phyloP scores from a whole-genome alignment of 1,284 basidiomycete species.

The Xerocomus tenax region DNA sequence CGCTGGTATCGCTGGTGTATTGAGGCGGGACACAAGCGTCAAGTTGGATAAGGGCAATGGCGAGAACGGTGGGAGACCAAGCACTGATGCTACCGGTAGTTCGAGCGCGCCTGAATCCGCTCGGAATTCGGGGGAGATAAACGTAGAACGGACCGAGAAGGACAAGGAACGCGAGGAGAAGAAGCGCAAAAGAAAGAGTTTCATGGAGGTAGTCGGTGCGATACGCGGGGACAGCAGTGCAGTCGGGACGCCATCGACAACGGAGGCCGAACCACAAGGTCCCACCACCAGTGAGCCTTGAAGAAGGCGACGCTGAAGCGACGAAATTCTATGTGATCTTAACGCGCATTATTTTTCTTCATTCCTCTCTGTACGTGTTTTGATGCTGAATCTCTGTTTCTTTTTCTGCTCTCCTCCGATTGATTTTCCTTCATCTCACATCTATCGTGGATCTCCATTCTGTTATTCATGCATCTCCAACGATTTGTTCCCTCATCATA shows the following conservation, averaged over 20 bases:
- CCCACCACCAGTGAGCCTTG: slow-evolving; percentile 14
- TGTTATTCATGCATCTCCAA: slow-evolving; percentile 9
- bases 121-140: slow-evolving; percentile 39
- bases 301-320: slow-evolving; percentile 5
- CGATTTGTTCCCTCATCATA: slow-evolving; percentile 10
- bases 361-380: background rate
- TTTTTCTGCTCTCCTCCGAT: slow-evolving; percentile 1
- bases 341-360: slow-evolving; percentile 5
- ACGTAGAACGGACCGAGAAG: slow-evolving; percentile 42
- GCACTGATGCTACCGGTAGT: slow-evolving; percentile 26
- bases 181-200: slow-evolving; percentile 41
- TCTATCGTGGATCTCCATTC: slow-evolving; percentile 15
- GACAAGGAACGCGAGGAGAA: slow-evolving; percentile 45
- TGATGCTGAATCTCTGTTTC: slow-evolving; percentile 2
- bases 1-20: slow-evolving; percentile 26
- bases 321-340: slow-evolving; percentile 5
- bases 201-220: slow-evolving; percentile 29
- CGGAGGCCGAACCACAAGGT: slow-evolving; percentile 16
- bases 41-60: slow-evolving; percentile 28
- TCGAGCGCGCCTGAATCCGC: slow-evolving; percentile 29
- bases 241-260: slow-evolving; percentile 9
- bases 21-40: slow-evolving; percentile 32
- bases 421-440: slow-evolving; percentile 12
- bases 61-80: slow-evolving; percentile 22
- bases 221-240: slow-evolving; percentile 18